Base-by-base conservation (phyloP, 768 basidiomycete species). In the Exsudoporus frostii region DNA sequence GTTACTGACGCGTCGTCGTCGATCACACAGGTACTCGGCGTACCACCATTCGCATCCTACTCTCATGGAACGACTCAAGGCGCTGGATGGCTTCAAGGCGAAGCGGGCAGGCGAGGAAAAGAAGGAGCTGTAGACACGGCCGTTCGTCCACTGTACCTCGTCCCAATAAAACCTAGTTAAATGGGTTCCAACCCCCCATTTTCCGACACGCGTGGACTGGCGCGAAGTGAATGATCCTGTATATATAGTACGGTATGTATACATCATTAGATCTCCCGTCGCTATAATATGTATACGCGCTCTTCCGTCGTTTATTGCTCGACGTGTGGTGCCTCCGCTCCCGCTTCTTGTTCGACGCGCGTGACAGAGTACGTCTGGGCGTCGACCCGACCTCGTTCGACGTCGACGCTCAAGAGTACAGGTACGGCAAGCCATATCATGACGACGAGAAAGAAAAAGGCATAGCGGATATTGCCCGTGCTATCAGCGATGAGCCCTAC, bases 31-130 rank as follows among this genome's bases (percentile, higher is more conserved):
- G 53, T 97, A 96, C 74, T 97, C 93, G 46, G 90, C 91, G 20
- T 97, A 92, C 62, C 92, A 97, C 69, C 92, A 98, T 71, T 94
- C 90, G 43, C 96, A 99, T 71, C 96, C 96, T 5, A 97, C 93
- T 3, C 70, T 99, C 58, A 88, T 90, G 34, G 95, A 99, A 74
- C 81, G 95, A 8, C 74, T 98, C 63, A 85, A 82, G 57, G 91
- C 83, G 3, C 78, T 97, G 36, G 92, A 96, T 54, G 67, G 71
- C n/a, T 84, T 80, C 75, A 79, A 84, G 61, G 71, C 68, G 5
- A 71, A 75, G 55, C 73, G 73, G 32, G 36, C 49, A 0, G 60
- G 57, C 56, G 48, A 65, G 52, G 57, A 39, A 43, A 71, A 68
- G 51, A 70, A 71, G 56, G 61, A 56, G 42, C 37, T 63, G 0